Evolutionary conservation across 495 filamentous ascomycete genomes (phyloP).

Genomic region (Choiromyces venosus): DNA sequence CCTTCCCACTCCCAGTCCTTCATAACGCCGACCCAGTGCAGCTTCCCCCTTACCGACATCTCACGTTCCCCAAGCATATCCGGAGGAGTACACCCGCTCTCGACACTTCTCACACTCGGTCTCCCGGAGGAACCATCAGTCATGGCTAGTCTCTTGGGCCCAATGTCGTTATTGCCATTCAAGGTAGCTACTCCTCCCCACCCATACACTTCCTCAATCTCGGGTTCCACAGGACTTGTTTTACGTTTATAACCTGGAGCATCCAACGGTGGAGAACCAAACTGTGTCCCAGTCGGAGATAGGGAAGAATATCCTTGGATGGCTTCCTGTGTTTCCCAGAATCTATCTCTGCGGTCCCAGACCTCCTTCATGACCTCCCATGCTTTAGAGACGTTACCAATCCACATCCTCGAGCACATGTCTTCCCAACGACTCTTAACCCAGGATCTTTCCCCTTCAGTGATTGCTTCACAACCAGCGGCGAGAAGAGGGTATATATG

Average conservation of each 20-base stretch:
- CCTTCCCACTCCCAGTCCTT: conserved; percentile 75
- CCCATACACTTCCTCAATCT: conserved; percentile 7
- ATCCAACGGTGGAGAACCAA: conserved; percentile 10
- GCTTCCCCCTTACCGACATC: conserved; percentile 59
- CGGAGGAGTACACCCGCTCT: conserved; percentile 1
- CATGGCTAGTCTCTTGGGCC: conserved; percentile 3
- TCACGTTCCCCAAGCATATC: conserved; percentile 50
- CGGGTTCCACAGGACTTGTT: neutral
- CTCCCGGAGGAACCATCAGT: neutral
- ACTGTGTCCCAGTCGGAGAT: neutral
- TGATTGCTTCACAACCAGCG: conserved; percentile 63
- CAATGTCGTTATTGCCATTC: conserved; percentile 7
- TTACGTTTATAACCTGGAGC: conserved; percentile 2
- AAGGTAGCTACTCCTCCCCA: conserved; percentile 10
- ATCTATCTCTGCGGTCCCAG: conserved; percentile 51
- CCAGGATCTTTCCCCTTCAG: conserved; percentile 62
- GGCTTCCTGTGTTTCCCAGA: conserved; percentile 19
- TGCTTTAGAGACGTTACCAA: conserved; percentile 66
- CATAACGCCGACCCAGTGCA: conserved; percentile 78
- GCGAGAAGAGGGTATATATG: conserved; percentile 72
- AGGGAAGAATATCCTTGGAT: neutral
- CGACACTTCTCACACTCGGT: neutral
- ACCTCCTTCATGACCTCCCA: conserved; percentile 54
- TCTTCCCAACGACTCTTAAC: conserved; percentile 60
- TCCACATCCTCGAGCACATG: conserved; percentile 61